Evolutionary conservation across 106 monocot genomes (phyloP).

Genomic region (Dendrobium officinale): DNA sequence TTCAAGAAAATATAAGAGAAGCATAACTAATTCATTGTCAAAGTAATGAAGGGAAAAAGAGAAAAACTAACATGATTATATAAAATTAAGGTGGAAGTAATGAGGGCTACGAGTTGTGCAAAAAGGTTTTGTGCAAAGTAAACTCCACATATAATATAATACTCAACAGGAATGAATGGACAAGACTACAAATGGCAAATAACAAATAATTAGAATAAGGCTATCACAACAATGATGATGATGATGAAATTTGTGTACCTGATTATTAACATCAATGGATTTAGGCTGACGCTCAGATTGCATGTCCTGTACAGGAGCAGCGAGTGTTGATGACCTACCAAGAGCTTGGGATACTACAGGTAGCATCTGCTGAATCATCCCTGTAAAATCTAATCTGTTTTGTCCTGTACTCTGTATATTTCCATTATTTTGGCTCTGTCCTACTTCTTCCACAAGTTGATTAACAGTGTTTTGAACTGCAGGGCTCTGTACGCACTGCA

Average conservation of each 20-base stretch:
- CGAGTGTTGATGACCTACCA: slow-evolving; percentile 19
- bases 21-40: background rate
- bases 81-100: background rate
- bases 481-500: slow-evolving; percentile 41
- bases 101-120: background rate
- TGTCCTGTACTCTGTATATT: slow-evolving; percentile 17
- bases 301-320: slow-evolving; percentile 9
- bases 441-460: slow-evolving; percentile 35
- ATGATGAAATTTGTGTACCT: slow-evolving; percentile 11
- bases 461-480: slow-evolving; percentile 32
- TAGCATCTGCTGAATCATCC: slow-evolving; percentile 88
- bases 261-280: slow-evolving; percentile 5
- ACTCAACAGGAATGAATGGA: background rate
- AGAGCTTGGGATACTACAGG: slow-evolving; percentile 85
- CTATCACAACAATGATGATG: background rate
- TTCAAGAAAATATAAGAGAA: background rate
- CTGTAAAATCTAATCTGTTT: slow-evolving; percentile 59
- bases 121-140: background rate
- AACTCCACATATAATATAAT: background rate
- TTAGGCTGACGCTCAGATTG: slow-evolving; percentile 17
- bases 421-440: slow-evolving; percentile 23
- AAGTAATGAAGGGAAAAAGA: background rate
- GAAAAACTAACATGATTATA: background rate
- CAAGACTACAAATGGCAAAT: background rate
- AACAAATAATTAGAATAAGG: background rate